Conservation (phyloP, 164 flowering plant species). For the Vitis rotundifolia region DNA sequence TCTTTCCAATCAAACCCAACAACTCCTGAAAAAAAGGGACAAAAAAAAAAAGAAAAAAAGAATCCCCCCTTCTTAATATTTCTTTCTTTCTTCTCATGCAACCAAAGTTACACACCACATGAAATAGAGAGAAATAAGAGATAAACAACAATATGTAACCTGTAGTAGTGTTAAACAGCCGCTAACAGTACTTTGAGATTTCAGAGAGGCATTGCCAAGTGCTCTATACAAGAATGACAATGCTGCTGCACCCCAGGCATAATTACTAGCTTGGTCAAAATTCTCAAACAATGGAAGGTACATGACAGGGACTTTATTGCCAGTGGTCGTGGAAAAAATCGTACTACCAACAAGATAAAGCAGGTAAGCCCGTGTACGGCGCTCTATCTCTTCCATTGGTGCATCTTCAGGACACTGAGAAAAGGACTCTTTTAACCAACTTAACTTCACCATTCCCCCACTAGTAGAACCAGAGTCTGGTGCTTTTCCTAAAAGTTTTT, state of each 20-base stretch:
- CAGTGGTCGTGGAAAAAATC: constrained; percentile 75
- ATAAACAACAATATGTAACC: constrained; percentile 26
- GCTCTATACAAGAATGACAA: constrained; percentile 72
- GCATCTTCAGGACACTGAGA: constrained; percentile 61
- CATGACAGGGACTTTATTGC: constrained; percentile 79
- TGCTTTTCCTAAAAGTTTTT: constrained; percentile 45
- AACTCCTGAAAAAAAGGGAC: too few relatives aligned
- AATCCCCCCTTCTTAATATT: too few relatives aligned
- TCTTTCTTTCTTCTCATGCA: too few relatives aligned
- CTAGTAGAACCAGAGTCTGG: constrained; percentile 61
- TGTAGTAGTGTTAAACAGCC: constrained; percentile 74
- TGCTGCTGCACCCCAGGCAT: constrained; percentile 84
- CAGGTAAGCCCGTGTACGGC: constrained; percentile 67
- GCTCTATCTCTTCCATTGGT: constrained; percentile 42
- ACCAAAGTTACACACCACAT: neutral
- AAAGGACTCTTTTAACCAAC: constrained; percentile 73
- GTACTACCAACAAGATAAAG: constrained; percentile 75
- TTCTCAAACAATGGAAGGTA: constrained; percentile 67
- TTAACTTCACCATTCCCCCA: constrained; percentile 80
- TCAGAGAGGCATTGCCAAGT: constrained; percentile 74
- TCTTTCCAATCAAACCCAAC: too few relatives aligned
- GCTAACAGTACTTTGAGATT: constrained; percentile 71
- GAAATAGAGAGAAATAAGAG: neutral
- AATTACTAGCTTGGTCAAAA: constrained; percentile 59
- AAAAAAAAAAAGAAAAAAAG: too few relatives aligned